Percentiles rank a stretch among this genome's conserved stretches.
phyloP scores from a whole-genome alignment of 495 filamentous ascomycete species.

The Hypoxylon rickii region DNA sequence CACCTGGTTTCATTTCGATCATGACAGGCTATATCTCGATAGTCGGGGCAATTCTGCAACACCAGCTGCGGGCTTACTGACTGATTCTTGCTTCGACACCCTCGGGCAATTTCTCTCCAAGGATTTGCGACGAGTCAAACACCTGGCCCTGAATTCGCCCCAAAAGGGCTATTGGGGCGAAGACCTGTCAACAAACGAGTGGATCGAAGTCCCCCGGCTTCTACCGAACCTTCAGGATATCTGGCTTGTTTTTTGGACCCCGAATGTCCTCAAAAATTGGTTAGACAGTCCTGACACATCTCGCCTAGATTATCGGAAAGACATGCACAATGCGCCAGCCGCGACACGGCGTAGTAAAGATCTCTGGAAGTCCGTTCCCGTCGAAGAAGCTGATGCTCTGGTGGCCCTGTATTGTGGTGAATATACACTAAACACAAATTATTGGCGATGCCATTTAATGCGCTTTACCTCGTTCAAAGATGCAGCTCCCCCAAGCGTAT shows the following conservation, averaged over 20 bases:
- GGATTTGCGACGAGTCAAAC: constrained; percentile 2
- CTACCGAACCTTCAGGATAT: constrained; percentile 8
- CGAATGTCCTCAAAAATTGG: not conserved
- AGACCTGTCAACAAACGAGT: not conserved
- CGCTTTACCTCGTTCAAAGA: not conserved
- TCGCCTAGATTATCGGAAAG: not conserved
- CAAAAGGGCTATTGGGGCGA: not conserved
- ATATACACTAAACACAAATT: not conserved
- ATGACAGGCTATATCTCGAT: constrained; percentile 2
- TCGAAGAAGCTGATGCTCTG: not conserved
- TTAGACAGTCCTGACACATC: not conserved
- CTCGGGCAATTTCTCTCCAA: constrained; percentile 3
- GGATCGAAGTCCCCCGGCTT: not conserved
- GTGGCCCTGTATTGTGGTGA: not conserved
- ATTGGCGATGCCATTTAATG: not conserved
- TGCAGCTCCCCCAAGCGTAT: not conserved
- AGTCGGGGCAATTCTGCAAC: not conserved
- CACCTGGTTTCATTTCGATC: constrained; percentile 22
- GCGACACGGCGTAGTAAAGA: not conserved
- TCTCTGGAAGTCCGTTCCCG: constrained; percentile 8
- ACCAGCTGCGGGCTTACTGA: not conserved
- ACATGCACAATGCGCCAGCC: not conserved
- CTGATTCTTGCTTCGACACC: not conserved
- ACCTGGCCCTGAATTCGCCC: not conserved
- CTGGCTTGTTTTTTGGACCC: constrained; percentile 5